Evolutionary conservation across 768 basidiomycete genomes (phyloP).

Genomic region (Pleurotus djamor): DNA sequence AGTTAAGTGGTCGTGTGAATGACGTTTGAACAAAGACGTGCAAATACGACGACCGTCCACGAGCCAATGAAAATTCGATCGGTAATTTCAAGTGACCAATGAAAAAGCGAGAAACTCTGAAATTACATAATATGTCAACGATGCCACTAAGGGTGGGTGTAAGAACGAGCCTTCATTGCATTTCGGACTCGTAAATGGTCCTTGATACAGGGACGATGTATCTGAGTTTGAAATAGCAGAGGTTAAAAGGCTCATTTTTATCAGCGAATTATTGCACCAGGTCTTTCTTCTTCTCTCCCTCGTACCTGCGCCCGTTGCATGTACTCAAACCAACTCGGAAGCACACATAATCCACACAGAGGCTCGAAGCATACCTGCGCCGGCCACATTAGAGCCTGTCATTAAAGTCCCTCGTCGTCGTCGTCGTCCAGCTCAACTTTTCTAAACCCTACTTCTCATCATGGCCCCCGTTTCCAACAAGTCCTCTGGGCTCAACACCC

Average conservation of each 20-base stretch:
- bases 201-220: not conserved
- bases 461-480: conserved; percentile 32
- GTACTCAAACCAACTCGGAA: conserved; percentile 94
- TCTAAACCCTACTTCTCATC: conserved; percentile 40
- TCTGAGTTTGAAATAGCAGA: not conserved
- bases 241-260: not conserved
- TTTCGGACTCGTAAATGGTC: not conserved
- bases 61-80: too few relatives aligned
- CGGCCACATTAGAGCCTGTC: conserved; percentile 53
- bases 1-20: too few relatives aligned
- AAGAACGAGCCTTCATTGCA: too few relatives aligned
- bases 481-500: conserved; percentile 72
- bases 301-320: conserved; percentile 64
- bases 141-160: too few relatives aligned
- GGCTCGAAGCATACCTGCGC: conserved; percentile 82
- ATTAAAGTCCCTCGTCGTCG: conserved; percentile 27
- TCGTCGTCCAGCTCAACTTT: conserved; percentile 24
- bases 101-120: too few relatives aligned
- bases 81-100: too few relatives aligned
- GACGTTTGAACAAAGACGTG: too few relatives aligned
- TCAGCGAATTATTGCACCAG: not conserved
- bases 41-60: too few relatives aligned
- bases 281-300: conserved; percentile 1
- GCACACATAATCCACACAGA: conserved; percentile 85
- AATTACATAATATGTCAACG: too few relatives aligned